A percentile compares a stretch with the other conserved stretches of the same genome.
phyloP scores from a whole-genome alignment of 2,329 filamentous ascomycete species.

The Tricladium varicosporioides region DNA sequence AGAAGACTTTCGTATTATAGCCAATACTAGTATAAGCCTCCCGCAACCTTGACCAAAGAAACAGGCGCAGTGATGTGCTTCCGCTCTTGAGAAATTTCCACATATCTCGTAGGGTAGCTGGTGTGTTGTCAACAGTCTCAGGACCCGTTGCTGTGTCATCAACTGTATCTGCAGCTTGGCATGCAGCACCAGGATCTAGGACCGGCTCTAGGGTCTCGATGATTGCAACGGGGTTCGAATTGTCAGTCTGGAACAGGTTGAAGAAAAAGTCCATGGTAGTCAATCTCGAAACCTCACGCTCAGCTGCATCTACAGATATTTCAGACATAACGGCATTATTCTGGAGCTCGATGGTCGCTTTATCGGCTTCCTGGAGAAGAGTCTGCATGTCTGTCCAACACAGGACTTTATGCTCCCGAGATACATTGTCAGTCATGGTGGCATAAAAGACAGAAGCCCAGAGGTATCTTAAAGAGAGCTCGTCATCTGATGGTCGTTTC shows the following conservation, averaged over 20 bases:
- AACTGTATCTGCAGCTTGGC: constrained; percentile 28
- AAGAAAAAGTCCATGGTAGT: constrained; percentile 97
- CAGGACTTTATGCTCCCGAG: constrained; percentile 57
- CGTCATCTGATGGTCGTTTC: constrained; percentile 22
- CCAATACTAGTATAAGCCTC: constrained; percentile 84
- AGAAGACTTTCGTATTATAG: constrained; percentile 84
- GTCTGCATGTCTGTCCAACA: constrained; percentile 62
- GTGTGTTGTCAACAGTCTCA: constrained; percentile 27
- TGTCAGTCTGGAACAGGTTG: constrained; percentile 80
- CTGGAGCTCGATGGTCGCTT: constrained; percentile 59
- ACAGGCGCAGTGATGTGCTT: constrained; percentile 77
- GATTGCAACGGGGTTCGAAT: constrained; percentile 75
- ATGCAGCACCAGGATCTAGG: constrained; percentile 67
- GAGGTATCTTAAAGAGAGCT: constrained; percentile 57
- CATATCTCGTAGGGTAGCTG: constrained; percentile 64
- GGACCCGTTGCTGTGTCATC: constrained; percentile 11
- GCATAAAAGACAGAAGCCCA: constrained; percentile 65
- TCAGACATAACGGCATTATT: constrained; percentile 91
- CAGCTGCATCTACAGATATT: constrained; percentile 77
- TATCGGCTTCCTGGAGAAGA: constrained; percentile 46
- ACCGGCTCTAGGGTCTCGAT: constrained; percentile 94
- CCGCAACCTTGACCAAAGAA: constrained; percentile 87
- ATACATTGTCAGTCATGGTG: constrained; percentile 52
- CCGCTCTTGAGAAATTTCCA: constrained; percentile 81
- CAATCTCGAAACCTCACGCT: constrained; percentile 86